These are phyloP conservation scores for Candida nanaspora DNA, from an alignment of 805 yeast species.

Conservation along the genomic window DNA sequence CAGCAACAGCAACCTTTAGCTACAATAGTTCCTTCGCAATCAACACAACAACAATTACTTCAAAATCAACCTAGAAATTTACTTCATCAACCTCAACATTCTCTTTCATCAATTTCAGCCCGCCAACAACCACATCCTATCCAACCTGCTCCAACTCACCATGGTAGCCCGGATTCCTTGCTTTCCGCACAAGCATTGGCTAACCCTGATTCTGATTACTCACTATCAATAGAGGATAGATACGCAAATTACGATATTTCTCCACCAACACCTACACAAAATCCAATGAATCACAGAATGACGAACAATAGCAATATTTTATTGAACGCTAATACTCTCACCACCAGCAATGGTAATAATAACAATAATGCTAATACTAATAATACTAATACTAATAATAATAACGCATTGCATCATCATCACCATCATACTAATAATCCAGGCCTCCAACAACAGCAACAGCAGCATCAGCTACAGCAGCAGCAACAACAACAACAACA, in stretches of 20 bases:
- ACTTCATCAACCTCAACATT: slow-evolving; percentile 3
- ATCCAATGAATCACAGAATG: neutral
- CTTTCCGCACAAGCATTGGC: too few species aligned
- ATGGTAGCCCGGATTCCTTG: too few species aligned
- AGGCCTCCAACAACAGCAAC: slow-evolving; percentile 2
- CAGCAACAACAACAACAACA: slow-evolving; percentile 6
- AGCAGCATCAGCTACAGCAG: neutral
- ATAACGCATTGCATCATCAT: neutral
- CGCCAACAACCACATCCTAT: slow-evolving; percentile 8
- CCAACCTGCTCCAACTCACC: too few species aligned
- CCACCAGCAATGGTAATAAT: neutral
- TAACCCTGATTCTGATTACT: neutral
- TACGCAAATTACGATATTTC: neutral
- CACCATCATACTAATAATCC: neutral
- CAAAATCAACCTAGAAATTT: neutral
- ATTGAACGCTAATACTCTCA: neutral
- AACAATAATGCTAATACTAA: neutral
- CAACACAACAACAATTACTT: slow-evolving; percentile 2
- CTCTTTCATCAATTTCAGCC: slow-evolving; percentile 1
- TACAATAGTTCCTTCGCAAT: neutral
- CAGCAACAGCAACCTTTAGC: neutral
- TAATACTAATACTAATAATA: neutral
- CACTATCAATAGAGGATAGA: neutral
- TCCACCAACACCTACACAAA: neutral
- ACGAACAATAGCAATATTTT: neutral